Evolutionary conservation across 2,329 filamentous ascomycete species (phyloP).

Genomic region (Tolypocladium paradoxum): DNA sequence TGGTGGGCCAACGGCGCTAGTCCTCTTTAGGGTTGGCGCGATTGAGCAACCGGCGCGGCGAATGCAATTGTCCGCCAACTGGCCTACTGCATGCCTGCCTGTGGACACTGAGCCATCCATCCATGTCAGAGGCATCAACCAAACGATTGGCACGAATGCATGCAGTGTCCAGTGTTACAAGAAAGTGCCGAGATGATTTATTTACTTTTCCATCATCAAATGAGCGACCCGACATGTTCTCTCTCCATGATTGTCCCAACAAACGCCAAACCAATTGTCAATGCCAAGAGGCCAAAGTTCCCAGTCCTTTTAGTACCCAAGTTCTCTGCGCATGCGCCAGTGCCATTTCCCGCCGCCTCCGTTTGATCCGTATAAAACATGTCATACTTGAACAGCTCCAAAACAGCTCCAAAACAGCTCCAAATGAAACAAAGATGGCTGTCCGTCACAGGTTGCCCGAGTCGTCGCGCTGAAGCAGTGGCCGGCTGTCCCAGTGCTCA

Average conservation of each 20-base stretch:
- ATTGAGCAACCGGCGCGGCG: neutral
- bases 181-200: too few relatives aligned
- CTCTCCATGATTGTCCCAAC: neutral
- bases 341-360: neutral
- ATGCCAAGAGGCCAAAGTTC: neutral
- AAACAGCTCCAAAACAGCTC: neutral
- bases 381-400: neutral
- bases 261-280: neutral
- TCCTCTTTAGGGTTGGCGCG: neutral
- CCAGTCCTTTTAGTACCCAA: neutral
- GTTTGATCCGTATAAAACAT: neutral
- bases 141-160: too few relatives aligned
- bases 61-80: neutral
- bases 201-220: too few relatives aligned
- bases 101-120: too few relatives aligned
- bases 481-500: conserved; percentile 29
- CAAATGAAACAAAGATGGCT: neutral
- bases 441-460: conserved; percentile 6
- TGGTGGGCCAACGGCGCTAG: neutral
- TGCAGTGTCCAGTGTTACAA: too few relatives aligned
- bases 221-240: neutral
- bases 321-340: neutral
- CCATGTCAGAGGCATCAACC: neutral
- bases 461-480: conserved; percentile 22
- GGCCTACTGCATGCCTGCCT: neutral